Conservation (phyloP, 169 alveolate species). For the Plasmodium vivax region DNA sequence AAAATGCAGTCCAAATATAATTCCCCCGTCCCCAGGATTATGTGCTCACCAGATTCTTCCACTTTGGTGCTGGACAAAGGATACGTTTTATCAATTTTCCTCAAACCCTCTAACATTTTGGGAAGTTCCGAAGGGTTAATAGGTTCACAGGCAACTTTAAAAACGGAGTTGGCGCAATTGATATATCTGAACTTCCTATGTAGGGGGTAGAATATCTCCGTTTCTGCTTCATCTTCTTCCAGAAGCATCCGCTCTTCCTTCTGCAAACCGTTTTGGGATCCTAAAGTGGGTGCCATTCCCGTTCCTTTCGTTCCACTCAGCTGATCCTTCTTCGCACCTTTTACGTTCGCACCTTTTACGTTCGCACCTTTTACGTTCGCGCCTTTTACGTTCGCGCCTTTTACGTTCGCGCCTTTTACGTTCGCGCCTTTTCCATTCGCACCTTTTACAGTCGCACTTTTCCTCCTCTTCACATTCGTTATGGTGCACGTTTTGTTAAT, state of each 20-base stretch:
- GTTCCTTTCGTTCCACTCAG: background rate
- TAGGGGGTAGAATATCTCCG: constrained; percentile 91
- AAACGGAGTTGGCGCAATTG: constrained; percentile 77
- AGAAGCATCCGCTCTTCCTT: background rate
- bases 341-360: background rate
- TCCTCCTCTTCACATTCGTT: constrained; percentile 76
- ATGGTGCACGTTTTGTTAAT: constrained; percentile 92
- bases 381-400: too few species aligned
- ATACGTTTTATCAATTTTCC: constrained; percentile 94
- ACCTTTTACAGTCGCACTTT: background rate
- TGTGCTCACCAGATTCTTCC: constrained; percentile 99
- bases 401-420: too few species aligned
- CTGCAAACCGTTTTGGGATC: background rate
- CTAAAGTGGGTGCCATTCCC: constrained; percentile 45
- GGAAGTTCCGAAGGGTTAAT: constrained; percentile 98
- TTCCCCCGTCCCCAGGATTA: constrained; percentile 99
- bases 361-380: too few species aligned
- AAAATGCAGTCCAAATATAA: constrained; percentile 97
- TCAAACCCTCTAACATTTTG: constrained; percentile 98
- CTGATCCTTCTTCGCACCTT: background rate
- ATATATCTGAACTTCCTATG: constrained; percentile 65
- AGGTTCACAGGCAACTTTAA: constrained; percentile 97
- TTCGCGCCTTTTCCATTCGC: too few species aligned
- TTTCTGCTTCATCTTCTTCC: constrained; percentile 82
- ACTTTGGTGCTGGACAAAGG: constrained; percentile 95